Base-by-base conservation (phyloP, 768 basidiomycete genomes). In the Podaxis sp. region DNA sequence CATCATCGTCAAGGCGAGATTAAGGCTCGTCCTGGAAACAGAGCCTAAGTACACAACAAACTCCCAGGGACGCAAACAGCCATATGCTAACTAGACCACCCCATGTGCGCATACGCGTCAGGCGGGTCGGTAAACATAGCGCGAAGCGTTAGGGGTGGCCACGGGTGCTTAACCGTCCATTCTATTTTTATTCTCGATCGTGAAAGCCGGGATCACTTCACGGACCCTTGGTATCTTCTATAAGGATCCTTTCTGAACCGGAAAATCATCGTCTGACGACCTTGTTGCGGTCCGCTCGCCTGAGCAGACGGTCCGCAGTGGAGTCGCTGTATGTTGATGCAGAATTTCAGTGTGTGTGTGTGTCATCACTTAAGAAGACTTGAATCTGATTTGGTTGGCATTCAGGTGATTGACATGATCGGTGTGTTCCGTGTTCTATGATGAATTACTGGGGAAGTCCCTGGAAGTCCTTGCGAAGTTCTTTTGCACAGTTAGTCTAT, bases 51-150 rank as follows among this genome's bases (percentile, higher is more conserved):
- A 24, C 8, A 50, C 49, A 19, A 43, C 49, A 50, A 27, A 12
- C 49, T 50, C 11, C 24, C 49, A 50, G 49, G 49, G 12, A 12
- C 25, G 22, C 7, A 12, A 24, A 17, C 40, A 55, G 8, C 55
- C 55, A 57, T 57, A 46, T 57, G 55, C 19, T 46, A n/a, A 15
- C 54, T 13, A 36, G 29, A 19, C 54, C 43, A 27, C 43, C 22
- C 55, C 55, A 57, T 57, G 55, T n/a, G 55, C 38, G 29, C 29
- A 55, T 57, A 5, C 4, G 37, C 40, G 41, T 57, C 55, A 57
- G 36, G 55, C 38, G 55, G 41, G 41, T 57, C 24, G 22, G 24
- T 33, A 13, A 22, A 27, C 49, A 9, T 25, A 50, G 13, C n/a
- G 40, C 40, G 40, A 41, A 41, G 40, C 13, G 6, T n/a, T 13